These are phyloP conservation scores for Geranium brycei DNA, from an alignment of 345 rosid genomes.

Conservation along the genomic window DNA sequence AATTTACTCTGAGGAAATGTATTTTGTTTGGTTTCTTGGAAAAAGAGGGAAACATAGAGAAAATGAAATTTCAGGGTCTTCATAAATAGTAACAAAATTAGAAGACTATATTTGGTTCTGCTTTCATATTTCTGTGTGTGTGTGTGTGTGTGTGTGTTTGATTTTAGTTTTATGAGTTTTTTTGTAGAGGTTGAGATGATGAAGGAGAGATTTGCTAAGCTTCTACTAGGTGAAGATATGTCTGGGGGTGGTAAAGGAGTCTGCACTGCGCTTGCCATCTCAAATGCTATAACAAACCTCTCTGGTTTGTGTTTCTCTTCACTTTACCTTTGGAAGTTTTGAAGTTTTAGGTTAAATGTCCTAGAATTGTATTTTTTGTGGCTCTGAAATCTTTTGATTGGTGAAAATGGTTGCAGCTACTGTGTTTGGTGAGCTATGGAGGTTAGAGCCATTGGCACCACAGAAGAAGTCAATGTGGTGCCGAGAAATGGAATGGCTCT, in stretches of 20 bases:
- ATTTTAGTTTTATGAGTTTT: no score
- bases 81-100: not conserved
- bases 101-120: not conserved
- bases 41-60: not conserved
- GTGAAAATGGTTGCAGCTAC: slow-evolving; percentile 39
- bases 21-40: slow-evolving; percentile 5
- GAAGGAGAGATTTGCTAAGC: slow-evolving; percentile 97
- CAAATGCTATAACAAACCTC: slow-evolving; percentile 95
- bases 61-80: not conserved
- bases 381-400: no score
- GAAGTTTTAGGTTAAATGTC: not conserved
- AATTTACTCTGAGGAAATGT: no score
- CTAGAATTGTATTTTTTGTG: not conserved
- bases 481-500: slow-evolving; percentile 88
- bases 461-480: slow-evolving; percentile 88
- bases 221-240: slow-evolving; percentile 96
- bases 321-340: not conserved
- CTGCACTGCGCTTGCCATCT: slow-evolving; percentile 93
- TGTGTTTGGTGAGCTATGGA: slow-evolving; percentile 90
- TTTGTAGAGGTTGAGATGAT: slow-evolving; percentile 74
- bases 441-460: slow-evolving; percentile 77
- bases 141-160: no score
- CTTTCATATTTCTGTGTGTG: not conserved
- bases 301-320: slow-evolving; percentile 39
- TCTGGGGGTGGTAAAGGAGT: slow-evolving; percentile 99